Percentiles rank a stretch among this genome's conserved stretches.
These are phyloP conservation scores for Vigna nakashimae DNA, from an alignment of 306 rosid genomes.

Conservation along the genomic window DNA sequence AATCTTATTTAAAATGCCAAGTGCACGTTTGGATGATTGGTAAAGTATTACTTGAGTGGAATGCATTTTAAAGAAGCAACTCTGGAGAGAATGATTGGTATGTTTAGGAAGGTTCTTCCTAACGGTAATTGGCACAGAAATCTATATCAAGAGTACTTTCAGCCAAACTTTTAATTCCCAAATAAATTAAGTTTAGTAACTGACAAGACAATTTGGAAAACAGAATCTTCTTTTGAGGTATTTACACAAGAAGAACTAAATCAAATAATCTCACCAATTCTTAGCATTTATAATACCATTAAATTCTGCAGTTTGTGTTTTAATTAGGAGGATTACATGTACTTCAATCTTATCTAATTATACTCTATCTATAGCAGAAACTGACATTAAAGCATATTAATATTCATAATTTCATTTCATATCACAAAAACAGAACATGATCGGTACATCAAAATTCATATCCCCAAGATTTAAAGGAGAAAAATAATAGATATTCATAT, in stretches of 20 bases:
- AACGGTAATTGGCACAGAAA: conserved; percentile 23
- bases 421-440: conserved; percentile 37
- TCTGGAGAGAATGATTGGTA: conserved; percentile 20
- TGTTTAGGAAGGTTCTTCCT: conserved; percentile 10
- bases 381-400: conserved; percentile 34
- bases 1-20: conserved; percentile 9
- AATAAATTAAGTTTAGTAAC: conserved; percentile 30
- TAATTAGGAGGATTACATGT: conserved; percentile 16
- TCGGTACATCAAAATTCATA: conserved; percentile 12
- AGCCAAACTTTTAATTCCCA: conserved; percentile 17
- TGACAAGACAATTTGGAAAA: conserved; percentile 29
- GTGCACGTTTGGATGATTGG: not conserved
- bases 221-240: conserved; percentile 18
- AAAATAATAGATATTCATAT: conserved; percentile 26
- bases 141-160: conserved; percentile 1
- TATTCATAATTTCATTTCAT: conserved; percentile 1
- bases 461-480: not conserved
- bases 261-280: conserved; percentile 32
- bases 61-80: conserved; percentile 12
- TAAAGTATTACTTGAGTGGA: not conserved
- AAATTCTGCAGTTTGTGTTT: conserved; percentile 26
- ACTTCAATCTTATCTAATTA: conserved; percentile 24
- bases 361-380: conserved; percentile 31
- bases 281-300: conserved; percentile 32
- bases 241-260: conserved; percentile 13